These are phyloP conservation scores for Suhomyces maxii DNA, from an alignment of 1,139 yeast species.

Conservation along the genomic window DNA sequence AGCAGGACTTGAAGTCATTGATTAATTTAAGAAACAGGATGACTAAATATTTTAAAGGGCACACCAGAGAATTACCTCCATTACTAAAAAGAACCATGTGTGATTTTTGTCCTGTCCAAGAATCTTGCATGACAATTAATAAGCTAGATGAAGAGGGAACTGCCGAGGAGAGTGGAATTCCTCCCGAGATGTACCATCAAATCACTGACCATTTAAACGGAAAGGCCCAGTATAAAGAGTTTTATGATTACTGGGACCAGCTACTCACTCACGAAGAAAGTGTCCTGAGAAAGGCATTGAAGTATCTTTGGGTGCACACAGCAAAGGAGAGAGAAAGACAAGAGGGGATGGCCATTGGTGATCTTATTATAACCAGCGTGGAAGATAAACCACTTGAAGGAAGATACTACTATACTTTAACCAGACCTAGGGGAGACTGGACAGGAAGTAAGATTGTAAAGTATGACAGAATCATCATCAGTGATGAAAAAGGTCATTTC, in stretches of 20 bases:
- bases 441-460: slow-evolving; percentile 44
- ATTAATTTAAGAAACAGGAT: slow-evolving; percentile 70
- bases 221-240: slow-evolving; percentile 43
- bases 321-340: slow-evolving; percentile 59
- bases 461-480: slow-evolving; percentile 63
- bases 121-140: slow-evolving; percentile 70
- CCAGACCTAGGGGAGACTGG: slow-evolving; percentile 20
- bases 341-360: slow-evolving; percentile 61
- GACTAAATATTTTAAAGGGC: slow-evolving; percentile 57
- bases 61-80: slow-evolving; percentile 57
- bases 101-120: slow-evolving; percentile 62
- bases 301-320: slow-evolving; percentile 69
- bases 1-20: slow-evolving; percentile 59
- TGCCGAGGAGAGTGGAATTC: slow-evolving; percentile 49
- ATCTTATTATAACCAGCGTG: slow-evolving; percentile 38
- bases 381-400: slow-evolving; percentile 22
- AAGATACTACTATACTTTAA: slow-evolving; percentile 50
- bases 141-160: slow-evolving; percentile 59
- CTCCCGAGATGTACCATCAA: slow-evolving; percentile 41
- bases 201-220: slow-evolving; percentile 53
- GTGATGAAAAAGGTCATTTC: slow-evolving; percentile 81
- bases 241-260: slow-evolving; percentile 71
- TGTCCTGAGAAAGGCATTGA: slow-evolving; percentile 49
- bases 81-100: slow-evolving; percentile 59
- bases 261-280: slow-evolving; percentile 76